Percentiles rank a stretch among this genome's conserved stretches.
phyloP scores from a whole-genome alignment of 129 eudicot species.

The Silybum marianum region DNA sequence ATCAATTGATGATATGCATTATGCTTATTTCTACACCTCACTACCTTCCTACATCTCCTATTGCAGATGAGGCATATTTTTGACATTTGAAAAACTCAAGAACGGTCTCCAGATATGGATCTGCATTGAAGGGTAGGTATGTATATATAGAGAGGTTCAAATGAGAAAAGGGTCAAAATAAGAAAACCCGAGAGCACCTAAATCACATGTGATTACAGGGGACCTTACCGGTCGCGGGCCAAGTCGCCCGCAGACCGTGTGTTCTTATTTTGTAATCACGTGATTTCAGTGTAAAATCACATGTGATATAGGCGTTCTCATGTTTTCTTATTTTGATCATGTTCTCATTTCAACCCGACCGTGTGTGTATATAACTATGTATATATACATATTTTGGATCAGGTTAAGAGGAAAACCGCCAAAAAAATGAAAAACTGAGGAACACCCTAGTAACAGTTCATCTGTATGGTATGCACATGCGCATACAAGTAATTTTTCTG shows the following conservation, averaged over 20 bases:
- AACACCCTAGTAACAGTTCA: neutral
- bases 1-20: neutral
- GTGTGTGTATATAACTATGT: neutral
- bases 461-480: neutral
- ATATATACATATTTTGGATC: too few species aligned
- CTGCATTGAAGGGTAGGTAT: neutral
- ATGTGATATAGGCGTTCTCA: neutral
- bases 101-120: neutral
- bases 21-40: neutral
- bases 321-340: neutral
- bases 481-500: neutral
- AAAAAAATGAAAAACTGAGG: neutral
- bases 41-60: neutral
- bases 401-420: too few species aligned
- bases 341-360: neutral
- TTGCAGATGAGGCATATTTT: neutral
- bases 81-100: neutral
- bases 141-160: neutral
- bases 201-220: neutral
- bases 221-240: neutral
- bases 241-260: neutral
- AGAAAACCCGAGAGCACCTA: neutral
- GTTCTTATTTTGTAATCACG: too few species aligned
- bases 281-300: neutral
- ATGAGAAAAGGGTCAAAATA: neutral